These are phyloP conservation scores for Protostelium mycophagum DNA, from an alignment of 78 protist genomes.

Conservation along the genomic window DNA sequence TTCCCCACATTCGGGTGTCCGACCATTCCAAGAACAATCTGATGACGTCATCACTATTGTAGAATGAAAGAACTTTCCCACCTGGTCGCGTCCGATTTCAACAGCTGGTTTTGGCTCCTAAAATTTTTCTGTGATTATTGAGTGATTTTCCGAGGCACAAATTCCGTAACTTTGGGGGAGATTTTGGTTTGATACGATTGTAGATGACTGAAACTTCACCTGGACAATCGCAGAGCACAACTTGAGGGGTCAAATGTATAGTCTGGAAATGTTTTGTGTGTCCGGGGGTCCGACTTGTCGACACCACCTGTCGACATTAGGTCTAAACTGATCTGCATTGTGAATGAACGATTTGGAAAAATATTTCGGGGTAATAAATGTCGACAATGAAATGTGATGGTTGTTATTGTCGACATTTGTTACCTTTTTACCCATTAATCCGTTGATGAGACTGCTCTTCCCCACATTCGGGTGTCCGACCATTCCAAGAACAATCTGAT, in stretches of 20 bases:
- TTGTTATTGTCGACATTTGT: too few species aligned
- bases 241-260: constrained; percentile 28
- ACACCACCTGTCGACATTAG: background rate
- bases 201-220: too few species aligned
- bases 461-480: constrained; percentile 91
- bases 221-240: constrained; percentile 83
- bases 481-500: constrained; percentile 33
- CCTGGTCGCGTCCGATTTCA: constrained; percentile 7
- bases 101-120: constrained; percentile 5
- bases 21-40: constrained; percentile 53
- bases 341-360: background rate
- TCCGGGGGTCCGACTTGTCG: constrained; percentile 78
- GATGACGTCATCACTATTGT: background rate
- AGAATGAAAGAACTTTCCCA: too few species aligned
- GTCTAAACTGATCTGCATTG: background rate
- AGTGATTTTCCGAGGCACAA: too few species aligned
- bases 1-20: constrained; percentile 92
- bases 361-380: background rate
- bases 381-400: too few species aligned
- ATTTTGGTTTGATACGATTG: too few species aligned
- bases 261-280: constrained; percentile 92
- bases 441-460: constrained; percentile 75
- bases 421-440: constrained; percentile 73
- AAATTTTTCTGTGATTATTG: too few species aligned
- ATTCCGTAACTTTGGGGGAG: too few species aligned